Evolutionary conservation across 495 filamentous ascomycete genomes (phyloP), one percentile per base, ranked within the genome.

Genomic region (Letharia lupina): DNA sequence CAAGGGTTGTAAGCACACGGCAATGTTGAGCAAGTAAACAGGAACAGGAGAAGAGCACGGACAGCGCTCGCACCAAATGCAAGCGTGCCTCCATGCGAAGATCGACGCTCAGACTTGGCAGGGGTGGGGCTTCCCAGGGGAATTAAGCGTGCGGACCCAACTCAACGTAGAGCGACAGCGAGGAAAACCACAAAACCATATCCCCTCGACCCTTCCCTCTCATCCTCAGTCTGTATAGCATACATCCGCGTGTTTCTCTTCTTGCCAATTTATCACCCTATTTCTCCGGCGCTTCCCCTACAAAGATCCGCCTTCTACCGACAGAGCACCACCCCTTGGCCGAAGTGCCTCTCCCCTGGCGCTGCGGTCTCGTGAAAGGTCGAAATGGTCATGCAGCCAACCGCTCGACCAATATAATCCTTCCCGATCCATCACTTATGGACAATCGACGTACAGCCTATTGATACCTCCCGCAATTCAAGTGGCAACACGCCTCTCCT

Each of bases 371-470:
- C 54, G 28, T 23, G 18, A 59, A 64, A 41, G 54, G 63, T 65
- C 52, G 28, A 65, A 59, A 45, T 42, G 40, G 41, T 56, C 31
- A 65, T 65, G 63, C 63, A 65, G 42, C 28, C 54, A 65, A 65
- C 50, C 41, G 52, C 54, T 37, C 52, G 23, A 15, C 63, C 20
- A 56, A 57, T 42, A 65, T 58, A 65, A 47, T 8, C 52, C 39
- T 64, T 45, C 39, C 18, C 8, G 20, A 65, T 41, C 41, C 28
- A 59, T 65, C 57, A 54, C 63, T 16, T 54, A 28, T 65, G 31
- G 23, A 54, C 18, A 58, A 59, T 60, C 42, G 33, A 44, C 44
- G 41, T 5, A 59, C 18, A 58, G n/a, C 63, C 54, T 20, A 48
- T 65, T 65, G 63, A 28, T 45, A 44, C 41, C 63, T 65, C 52